Evolutionary conservation across 306 rosid species (phyloP).

Genomic region (Prunus mongolica): DNA sequence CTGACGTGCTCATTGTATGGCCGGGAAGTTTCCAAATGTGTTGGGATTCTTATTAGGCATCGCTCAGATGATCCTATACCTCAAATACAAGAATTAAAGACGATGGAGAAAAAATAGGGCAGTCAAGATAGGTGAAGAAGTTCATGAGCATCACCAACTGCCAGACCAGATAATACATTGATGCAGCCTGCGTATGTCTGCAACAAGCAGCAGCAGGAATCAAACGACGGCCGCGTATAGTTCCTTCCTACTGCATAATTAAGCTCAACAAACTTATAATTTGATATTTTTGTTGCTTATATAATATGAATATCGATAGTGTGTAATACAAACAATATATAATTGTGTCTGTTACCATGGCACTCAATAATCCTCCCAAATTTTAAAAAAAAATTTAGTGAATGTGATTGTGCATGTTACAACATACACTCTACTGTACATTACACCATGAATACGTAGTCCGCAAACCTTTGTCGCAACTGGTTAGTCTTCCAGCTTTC

Average conservation of each 20-base stretch:
- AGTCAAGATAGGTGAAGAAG: background rate
- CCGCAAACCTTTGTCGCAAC: too few species aligned
- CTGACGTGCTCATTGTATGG: too few species aligned
- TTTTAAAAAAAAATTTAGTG: too few species aligned
- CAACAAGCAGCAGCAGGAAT: background rate
- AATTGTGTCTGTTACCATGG: background rate
- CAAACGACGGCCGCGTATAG: background rate
- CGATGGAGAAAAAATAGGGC: background rate
- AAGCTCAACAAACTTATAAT: background rate
- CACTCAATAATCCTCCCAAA: background rate
- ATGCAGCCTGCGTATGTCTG: background rate
- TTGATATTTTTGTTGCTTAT: background rate
- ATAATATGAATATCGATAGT: background rate
- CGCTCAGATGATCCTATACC: conserved; percentile 52
- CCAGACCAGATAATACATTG: background rate
- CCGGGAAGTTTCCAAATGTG: conserved; percentile 54
- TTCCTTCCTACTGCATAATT: background rate
- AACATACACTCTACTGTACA: too few species aligned
- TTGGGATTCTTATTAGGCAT: conserved; percentile 59
- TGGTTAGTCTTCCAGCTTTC: too few species aligned
- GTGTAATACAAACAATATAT: background rate
- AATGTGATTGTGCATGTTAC: too few species aligned
- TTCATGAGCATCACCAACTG: background rate
- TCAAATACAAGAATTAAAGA: conserved; percentile 34
- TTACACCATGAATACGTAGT: too few species aligned